Percentiles rank a stretch among this genome's conserved stretches.
Conservation (phyloP, 106 monocot species). For the Phalaenopsis aphrodite region DNA sequence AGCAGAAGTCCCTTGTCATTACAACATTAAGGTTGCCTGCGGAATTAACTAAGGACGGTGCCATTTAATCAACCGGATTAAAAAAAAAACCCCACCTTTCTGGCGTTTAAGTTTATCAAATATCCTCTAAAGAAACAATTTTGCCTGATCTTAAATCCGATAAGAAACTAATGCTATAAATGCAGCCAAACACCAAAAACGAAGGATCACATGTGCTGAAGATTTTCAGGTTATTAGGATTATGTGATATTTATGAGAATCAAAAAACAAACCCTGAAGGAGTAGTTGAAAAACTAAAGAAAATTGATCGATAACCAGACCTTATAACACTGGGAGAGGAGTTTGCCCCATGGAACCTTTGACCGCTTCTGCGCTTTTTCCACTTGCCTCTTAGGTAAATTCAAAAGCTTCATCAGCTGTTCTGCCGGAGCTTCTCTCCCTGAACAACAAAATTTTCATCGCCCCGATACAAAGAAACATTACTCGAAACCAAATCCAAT, state of each 20-base stretch:
- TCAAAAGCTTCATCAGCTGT: conserved; percentile 8
- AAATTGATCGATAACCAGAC: conserved; percentile 8
- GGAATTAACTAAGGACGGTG: background rate
- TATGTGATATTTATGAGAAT: background rate
- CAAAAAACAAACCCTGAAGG: background rate
- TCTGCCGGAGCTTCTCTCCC: conserved; percentile 11
- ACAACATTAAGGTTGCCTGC: background rate
- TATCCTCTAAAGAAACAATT: background rate
- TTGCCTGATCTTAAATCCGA: background rate
- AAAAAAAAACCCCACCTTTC: background rate
- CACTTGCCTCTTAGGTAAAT: conserved; percentile 7
- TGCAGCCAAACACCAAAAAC: background rate
- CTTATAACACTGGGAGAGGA: conserved; percentile 44
- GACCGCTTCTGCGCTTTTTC: conserved; percentile 5
- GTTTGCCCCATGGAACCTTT: conserved; percentile 35
- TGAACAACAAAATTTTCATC: background rate
- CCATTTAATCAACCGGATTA: background rate
- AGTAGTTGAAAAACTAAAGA: background rate
- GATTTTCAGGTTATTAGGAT: background rate
- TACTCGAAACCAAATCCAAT: background rate
- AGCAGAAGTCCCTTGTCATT: background rate
- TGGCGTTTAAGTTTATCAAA: background rate
- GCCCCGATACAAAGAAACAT: background rate
- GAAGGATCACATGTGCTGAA: background rate
- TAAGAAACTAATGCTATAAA: background rate